Evolutionary conservation across 2,329 filamentous ascomycete species (phyloP).

Genomic region (Fusarium sp.): DNA sequence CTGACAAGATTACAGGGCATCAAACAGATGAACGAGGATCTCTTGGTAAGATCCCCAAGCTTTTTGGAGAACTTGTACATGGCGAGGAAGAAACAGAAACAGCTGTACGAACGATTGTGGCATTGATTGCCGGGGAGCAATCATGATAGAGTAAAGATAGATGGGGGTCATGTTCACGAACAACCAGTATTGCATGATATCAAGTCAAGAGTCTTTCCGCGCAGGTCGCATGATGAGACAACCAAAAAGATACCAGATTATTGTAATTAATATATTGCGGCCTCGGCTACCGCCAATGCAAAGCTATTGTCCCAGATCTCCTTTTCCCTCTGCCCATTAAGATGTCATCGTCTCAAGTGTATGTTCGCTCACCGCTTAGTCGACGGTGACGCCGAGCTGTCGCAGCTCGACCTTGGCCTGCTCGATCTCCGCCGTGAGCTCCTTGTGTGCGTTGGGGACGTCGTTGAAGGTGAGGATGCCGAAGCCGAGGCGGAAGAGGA

Average conservation of each 20-base stretch:
- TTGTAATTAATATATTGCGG: constrained; percentile 41
- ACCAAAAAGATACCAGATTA: constrained; percentile 36
- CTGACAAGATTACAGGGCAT: constrained; percentile 64
- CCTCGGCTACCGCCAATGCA: constrained; percentile 7
- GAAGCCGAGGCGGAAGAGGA: constrained; percentile 91
- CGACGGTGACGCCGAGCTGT: constrained; percentile 82
- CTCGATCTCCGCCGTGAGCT: constrained; percentile 89
- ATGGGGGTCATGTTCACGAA: constrained; percentile 12
- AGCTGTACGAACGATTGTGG: constrained; percentile 72
- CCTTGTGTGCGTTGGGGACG: constrained; percentile 89
- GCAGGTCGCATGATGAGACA: constrained; percentile 26
- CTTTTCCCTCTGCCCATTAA: constrained; percentile 44
- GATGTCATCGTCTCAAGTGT: constrained; percentile 15
- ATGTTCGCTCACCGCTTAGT: constrained; percentile 63
- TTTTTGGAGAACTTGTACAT: constrained; percentile 73
- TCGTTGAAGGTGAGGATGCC: constrained; percentile 98
- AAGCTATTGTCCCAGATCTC: constrained; percentile 1
- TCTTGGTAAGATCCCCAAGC: constrained; percentile 69
- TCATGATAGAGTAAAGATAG: constrained; percentile 27
- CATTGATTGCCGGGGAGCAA: constrained; percentile 68
- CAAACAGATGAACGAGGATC: constrained; percentile 69
- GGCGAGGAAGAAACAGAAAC: constrained; percentile 68
- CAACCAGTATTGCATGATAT: background rate
- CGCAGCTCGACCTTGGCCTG: constrained; percentile 81
- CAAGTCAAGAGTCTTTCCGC: background rate